A percentile compares a stretch with the other conserved stretches of the same genome.
Evolutionary conservation across 345 rosid genomes (phyloP).

Genomic region (Mangifera indica): DNA sequence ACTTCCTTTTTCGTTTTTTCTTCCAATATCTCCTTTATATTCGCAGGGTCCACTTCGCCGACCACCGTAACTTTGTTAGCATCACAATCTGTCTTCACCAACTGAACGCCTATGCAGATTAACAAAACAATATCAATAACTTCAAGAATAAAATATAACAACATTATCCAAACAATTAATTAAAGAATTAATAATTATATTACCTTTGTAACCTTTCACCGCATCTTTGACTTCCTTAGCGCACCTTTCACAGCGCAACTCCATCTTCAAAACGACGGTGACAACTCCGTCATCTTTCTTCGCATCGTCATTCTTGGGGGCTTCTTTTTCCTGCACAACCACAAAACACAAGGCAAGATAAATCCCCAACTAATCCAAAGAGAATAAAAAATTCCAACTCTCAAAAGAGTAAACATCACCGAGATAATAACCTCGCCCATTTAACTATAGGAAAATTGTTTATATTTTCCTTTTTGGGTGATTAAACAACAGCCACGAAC

Average conservation of each 20-base stretch:
- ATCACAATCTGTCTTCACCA: conserved; percentile 51
- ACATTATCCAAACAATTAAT: not conserved
- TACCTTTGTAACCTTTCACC: conserved; percentile 53
- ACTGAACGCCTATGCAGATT: conserved; percentile 60
- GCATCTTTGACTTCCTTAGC: conserved; percentile 63
- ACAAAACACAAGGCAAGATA: not conserved
- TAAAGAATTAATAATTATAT: not conserved
- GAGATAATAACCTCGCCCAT: too few relatives aligned
- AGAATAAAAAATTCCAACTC: not conserved
- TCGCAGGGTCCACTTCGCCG: conserved; percentile 71
- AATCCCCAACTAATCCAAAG: conserved; percentile 1
- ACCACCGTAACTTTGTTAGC: conserved; percentile 60
- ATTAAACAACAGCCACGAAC: not conserved
- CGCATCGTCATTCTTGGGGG: conserved; percentile 45
- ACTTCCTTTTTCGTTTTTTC: conserved; percentile 30
- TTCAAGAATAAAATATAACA: not conserved
- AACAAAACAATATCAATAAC: conserved; percentile 10
- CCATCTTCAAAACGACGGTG: conserved; percentile 60
- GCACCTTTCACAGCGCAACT: conserved; percentile 92
- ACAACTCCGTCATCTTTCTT: conserved; percentile 41
- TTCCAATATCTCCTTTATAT: conserved; percentile 35
- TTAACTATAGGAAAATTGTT: too few relatives aligned
- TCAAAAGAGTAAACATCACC: too few relatives aligned
- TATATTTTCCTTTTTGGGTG: too few relatives aligned
- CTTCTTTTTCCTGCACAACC: conserved; percentile 37